Percentiles rank a stretch among this genome's conserved stretches.
Evolutionary conservation across 148 eudicot genomes (phyloP).

Genomic region (Vaccinium corymbosum): DNA sequence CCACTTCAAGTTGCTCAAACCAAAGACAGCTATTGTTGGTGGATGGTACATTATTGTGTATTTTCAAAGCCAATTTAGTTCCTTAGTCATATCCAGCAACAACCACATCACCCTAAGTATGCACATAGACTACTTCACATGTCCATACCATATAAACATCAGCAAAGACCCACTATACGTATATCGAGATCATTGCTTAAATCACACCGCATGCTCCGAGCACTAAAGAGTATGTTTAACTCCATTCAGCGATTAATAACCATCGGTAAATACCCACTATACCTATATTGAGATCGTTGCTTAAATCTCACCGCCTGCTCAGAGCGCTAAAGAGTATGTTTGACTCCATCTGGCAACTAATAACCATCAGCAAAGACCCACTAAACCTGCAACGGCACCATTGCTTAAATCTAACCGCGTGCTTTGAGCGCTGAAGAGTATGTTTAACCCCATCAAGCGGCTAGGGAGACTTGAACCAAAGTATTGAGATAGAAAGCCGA

Average conservation of each 20-base stretch:
- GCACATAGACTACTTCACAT: neutral
- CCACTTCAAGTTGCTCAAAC: slow-evolving; percentile 11
- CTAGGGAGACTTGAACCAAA: neutral
- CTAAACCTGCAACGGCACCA: neutral
- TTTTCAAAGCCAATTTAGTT: neutral
- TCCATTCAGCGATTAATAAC: neutral
- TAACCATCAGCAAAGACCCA: neutral
- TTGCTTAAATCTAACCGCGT: neutral
- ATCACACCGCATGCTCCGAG: neutral
- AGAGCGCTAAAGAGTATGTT: too few species aligned
- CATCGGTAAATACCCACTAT: too few species aligned
- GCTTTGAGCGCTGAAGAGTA: neutral
- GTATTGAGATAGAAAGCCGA: neutral
- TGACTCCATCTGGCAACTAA: neutral
- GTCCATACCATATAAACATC: too few species aligned
- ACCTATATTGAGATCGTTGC: too few species aligned
- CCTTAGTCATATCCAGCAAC: neutral
- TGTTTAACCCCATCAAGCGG: neutral
- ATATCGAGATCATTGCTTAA: neutral
- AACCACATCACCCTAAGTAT: neutral
- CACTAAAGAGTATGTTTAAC: neutral
- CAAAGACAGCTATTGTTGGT: neutral
- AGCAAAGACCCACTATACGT: neutral
- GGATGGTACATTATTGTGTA: neutral
- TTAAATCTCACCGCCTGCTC: too few species aligned